Conservation (phyloP, 2,329 filamentous ascomycete species). For the Alternaria angustiovoidea region DNA sequence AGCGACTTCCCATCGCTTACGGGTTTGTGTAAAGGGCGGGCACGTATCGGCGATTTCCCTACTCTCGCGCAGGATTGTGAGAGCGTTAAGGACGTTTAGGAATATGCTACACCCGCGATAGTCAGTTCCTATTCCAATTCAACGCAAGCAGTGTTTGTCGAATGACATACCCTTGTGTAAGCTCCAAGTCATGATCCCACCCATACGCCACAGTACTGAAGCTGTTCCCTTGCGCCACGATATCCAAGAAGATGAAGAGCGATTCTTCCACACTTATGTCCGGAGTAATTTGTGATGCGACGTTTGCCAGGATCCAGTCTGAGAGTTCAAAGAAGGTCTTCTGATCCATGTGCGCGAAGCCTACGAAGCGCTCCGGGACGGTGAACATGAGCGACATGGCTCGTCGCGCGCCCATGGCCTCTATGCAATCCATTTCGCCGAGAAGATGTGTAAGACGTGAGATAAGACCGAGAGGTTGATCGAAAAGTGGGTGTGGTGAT, state of each 20-base stretch:
- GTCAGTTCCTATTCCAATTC: conserved; percentile 18
- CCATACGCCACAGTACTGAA: conserved; percentile 43
- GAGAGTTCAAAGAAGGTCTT: conserved; percentile 49
- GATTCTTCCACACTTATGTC: conserved; percentile 50
- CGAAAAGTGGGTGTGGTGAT: not conserved
- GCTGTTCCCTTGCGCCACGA: conserved; percentile 48
- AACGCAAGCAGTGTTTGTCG: conserved; percentile 1
- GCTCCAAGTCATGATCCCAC: conserved; percentile 48
- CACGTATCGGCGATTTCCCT: conserved; percentile 43
- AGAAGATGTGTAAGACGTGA: not conserved
- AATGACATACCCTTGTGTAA: conserved; percentile 44
- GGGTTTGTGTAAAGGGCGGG: conserved; percentile 42
- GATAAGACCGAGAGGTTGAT: conserved; percentile 1
- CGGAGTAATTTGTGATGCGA: conserved; percentile 37
- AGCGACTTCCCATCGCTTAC: conserved; percentile 45
- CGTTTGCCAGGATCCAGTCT: conserved; percentile 49
- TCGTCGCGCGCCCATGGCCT: conserved; percentile 38
- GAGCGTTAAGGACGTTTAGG: conserved; percentile 45
- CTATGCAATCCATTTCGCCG: conserved; percentile 24
- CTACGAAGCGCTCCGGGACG: conserved; percentile 48
- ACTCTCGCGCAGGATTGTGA: conserved; percentile 43
- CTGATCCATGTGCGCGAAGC: conserved; percentile 50
- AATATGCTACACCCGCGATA: conserved; percentile 38
- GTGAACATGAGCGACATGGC: conserved; percentile 46
- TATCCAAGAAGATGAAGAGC: conserved; percentile 49